Base-by-base conservation (phyloP, 768 basidiomycete genomes). In the Serendipita sp. region DNA sequence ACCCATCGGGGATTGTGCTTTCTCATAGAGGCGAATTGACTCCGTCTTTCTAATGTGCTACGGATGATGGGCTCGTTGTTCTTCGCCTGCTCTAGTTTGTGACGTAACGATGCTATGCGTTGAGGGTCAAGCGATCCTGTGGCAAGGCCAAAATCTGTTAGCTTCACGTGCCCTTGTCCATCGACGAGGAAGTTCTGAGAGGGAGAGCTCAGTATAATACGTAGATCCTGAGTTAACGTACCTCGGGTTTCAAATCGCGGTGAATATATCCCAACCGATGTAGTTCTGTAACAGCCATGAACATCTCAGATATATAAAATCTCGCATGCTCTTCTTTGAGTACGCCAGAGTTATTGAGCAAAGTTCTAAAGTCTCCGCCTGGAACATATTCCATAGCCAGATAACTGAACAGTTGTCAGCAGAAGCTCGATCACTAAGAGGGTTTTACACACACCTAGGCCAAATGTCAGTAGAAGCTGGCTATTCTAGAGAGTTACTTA, bases 361-460 rank as follows among this genome's bases (percentile, higher is more conserved):
- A 81, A 0, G 96, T 99, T 16, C 96, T 83, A 78, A 99, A 99
- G 73, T 99, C 96, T 58, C 96, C 96, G 23, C 96, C 96, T 0
- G 94, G 93, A 16, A 98, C 94, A 72, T 96, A 98, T 78, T 98
- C 94, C 95, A 98, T 98, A 1, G 95, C 95, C 52, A 98, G 86
- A 72, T 94, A 98, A 16, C 48, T 51, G n/a, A n/a, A 32, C 5
- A n/a, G 7, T 51, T 8, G n/a, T 51, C n/a, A 51, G n/a, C n/a
- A n/a, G 30, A 51, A 32, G 7, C 48, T n/a, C 48, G n/a, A 32
- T 8, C 48, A 18, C 18, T 8, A 51, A 51, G 8, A n/a, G 48
- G 7, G 8, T n/a, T 41, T 7, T 51, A 51, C 48, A 51, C 48
- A 18, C 30, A 32, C 48, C 30, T 51, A 51, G 18, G 48, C 18